Percentiles rank a stretch among this genome's conserved stretches.
Evolutionary conservation across 164 flowering plant genomes (phyloP).

Genomic region (Aristolochia fimbriata): DNA sequence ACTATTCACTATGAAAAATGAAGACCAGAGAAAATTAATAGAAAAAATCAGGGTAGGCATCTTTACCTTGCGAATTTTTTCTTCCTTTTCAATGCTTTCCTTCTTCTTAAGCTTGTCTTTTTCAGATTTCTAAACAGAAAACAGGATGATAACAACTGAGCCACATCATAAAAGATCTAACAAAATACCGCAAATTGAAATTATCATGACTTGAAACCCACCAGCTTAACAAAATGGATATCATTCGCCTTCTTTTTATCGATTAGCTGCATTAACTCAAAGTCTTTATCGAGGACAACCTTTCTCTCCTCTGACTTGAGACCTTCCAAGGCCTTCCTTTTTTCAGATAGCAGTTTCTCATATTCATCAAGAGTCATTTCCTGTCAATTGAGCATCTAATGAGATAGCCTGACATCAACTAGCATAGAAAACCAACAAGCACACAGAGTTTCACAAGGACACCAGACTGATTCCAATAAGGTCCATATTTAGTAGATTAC

Average conservation of each 20-base stretch:
- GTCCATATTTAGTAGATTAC: constrained; percentile 1
- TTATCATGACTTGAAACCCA: constrained; percentile 1
- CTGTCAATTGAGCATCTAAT: constrained; percentile 10
- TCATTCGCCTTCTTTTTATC: constrained; percentile 22
- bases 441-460: background rate
- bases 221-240: constrained; percentile 16
- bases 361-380: constrained; percentile 30
- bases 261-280: constrained; percentile 24
- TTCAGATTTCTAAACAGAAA: constrained; percentile 17
- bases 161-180: background rate
- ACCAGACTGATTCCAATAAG: background rate
- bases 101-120: constrained; percentile 25
- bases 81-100: constrained; percentile 24
- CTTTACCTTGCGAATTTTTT: constrained; percentile 24
- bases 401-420: background rate
- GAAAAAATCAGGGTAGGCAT: background rate
- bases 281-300: constrained; percentile 24
- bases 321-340: constrained; percentile 23
- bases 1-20: too few species aligned
- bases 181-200: background rate
- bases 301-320: constrained; percentile 21
- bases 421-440: background rate
- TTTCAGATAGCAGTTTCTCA: constrained; percentile 20
- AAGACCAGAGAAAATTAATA: too few species aligned
- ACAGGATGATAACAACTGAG: background rate